Base-by-base conservation (phyloP, 495 filamentous ascomycete genomes). In the Mycothermus thermophilus region DNA sequence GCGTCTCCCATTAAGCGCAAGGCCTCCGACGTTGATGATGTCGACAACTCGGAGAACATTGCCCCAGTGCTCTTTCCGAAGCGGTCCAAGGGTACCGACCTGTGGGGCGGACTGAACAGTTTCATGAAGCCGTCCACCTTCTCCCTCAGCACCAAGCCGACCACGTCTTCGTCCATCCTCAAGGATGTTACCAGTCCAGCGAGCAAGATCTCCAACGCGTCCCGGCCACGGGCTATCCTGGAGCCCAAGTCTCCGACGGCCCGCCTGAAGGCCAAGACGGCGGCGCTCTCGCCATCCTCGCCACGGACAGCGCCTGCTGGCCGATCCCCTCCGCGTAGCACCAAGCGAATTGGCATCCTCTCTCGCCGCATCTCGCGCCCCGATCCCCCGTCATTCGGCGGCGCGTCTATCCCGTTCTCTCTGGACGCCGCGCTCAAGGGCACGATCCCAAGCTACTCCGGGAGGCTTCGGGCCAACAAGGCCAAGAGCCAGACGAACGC, bases 381-480 rank as follows among this genome's bases (percentile, higher is more conserved):
- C 43, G 72, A 79, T 42, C 75, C 78, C 1, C 76, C 69, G 14
- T 37, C 50, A 11, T 68, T 66, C 38, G 18, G 25, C 8, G 37
- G 45, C 20, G 44, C 55, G 10, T 45, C 52, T 10, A 46, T 60
- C 2, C 80, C 80, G 0, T 88, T 93, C 59, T 83, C 79, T 27
- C 74, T 90, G 38, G 79, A 83, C 43, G 75, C 80, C 13, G 83
- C 83, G 9, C 69, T 92, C 31, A 73, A 64, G 42, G 77, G 76
- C 27, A 80, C 74, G 8, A 74, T 80, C 44, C 59, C 75, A 3
- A 60, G 52, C 41, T 75, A 75, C 48, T 52, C 57, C 3, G 52
- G 59, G 22, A 35, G 37, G 26, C 18, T 40, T 15, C 60, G 55
- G 35, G 35, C 36, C 46, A 29, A 15, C 42, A 32, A 12, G 15